Conservation (phyloP, 345 rosid genomes). For the Ceriops zippeliana region DNA sequence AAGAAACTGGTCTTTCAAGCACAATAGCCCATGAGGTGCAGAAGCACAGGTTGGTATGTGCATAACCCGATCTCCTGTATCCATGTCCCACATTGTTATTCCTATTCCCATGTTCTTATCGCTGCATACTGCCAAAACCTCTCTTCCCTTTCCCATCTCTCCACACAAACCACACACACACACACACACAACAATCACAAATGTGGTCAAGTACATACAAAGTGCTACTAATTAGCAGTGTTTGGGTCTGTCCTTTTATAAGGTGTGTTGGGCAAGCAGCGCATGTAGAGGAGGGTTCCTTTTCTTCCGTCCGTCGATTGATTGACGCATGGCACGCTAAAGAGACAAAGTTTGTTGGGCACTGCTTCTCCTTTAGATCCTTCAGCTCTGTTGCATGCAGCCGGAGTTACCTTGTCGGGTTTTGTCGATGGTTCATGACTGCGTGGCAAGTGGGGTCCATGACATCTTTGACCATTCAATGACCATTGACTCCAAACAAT, state of each 20-base stretch:
- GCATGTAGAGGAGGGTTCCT: constrained; percentile 7
- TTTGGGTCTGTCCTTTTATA: not conserved
- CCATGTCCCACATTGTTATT: constrained; percentile 35
- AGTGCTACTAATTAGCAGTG: not conserved
- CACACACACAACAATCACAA: not conserved
- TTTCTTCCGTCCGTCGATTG: constrained; percentile 4
- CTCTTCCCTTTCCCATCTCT: constrained; percentile 9
- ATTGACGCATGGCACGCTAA: constrained; percentile 14
- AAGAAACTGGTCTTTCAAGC: constrained; percentile 34
- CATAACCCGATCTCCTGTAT: constrained; percentile 38
- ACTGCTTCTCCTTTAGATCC: too few species aligned
- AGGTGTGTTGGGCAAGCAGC: not conserved
- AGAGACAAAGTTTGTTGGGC: constrained; percentile 31
- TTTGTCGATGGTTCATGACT: too few species aligned
- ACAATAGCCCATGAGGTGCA: constrained; percentile 38
- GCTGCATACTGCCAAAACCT: constrained; percentile 44
- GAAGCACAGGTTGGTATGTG: constrained; percentile 49
- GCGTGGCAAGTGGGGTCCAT: too few species aligned
- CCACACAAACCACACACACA: not conserved
- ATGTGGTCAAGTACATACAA: not conserved
- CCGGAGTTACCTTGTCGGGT: too few species aligned
- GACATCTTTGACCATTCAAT: too few species aligned
- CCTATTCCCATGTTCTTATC: constrained; percentile 41
- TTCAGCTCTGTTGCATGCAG: not conserved
- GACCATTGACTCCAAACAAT: too few species aligned